Evolutionary conservation across 2,329 filamentous ascomycete genomes (phyloP), one percentile per base, ranked within the genome.

Genomic region (Neospermospora avenae): DNA sequence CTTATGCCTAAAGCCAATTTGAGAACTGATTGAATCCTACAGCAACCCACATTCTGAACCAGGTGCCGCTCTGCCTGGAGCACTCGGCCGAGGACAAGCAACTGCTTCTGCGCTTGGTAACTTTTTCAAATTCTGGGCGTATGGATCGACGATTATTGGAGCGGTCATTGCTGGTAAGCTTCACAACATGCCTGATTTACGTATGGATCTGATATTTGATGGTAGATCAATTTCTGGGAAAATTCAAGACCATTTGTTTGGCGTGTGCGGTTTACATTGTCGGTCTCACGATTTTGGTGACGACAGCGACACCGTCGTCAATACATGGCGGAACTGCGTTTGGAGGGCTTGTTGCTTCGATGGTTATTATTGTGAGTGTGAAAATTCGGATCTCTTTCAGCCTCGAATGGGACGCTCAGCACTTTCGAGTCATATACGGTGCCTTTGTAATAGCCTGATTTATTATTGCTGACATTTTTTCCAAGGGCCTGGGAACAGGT

Each of bases 221-320:
- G n/a, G n/a, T n/a, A 16, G 76, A 85, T 67, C 79, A 81, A 68
- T 84, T 84, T 62, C 77, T 84, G 28, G 83, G 83, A 56, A 82
- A 83, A 68, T 85, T 82, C 76, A 84, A 82, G 74, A 84, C 83
- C n/a, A 85, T 86, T 61, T 74, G 83, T 61, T 69, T 80, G 42
- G 76, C 76, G 49, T 74, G 77, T 37, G 72, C 70, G n/a, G 74
- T 78, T 60, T 75, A 76, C 34, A 76, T 83, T 70, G 61, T 83
- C 18, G 83, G 83, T 46, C 77, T 85, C 31, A 70, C 82, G 25
- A 75, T 86, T 55, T 75, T 85, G 16, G 78, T 83, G 69, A 73
- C 80, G 4, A 82, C 82, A 0, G 76, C 82, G 0, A 73, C 79
- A 1, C 84, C 84, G 24, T 77, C 79, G 58, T 71, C 77, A 0